A percentile compares a stretch with the other conserved stretches of the same genome.
Evolutionary conservation across 768 basidiomycete genomes (phyloP).

Genomic region (Clavulina sp.): DNA sequence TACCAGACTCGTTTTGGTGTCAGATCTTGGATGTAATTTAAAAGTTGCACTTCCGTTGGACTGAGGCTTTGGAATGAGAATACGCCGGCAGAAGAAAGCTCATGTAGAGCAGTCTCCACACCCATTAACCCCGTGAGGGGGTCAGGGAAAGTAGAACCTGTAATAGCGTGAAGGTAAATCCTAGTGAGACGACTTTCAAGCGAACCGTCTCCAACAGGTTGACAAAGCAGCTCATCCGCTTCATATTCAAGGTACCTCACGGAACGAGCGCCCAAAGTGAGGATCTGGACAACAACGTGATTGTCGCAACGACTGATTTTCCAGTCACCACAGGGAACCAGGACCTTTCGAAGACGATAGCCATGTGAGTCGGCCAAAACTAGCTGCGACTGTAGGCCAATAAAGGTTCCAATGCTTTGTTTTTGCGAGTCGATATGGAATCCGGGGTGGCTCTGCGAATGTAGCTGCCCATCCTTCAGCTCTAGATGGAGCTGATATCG

Average conservation of each 20-base stretch:
- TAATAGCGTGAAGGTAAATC: slow-evolving; percentile 30
- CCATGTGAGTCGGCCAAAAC: slow-evolving; percentile 16
- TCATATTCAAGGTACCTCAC: slow-evolving; percentile 18
- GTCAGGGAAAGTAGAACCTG: slow-evolving; percentile 26
- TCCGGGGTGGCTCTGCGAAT: neutral
- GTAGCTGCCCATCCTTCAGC: neutral
- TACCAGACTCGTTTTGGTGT: slow-evolving; percentile 24
- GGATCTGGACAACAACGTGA: slow-evolving; percentile 12
- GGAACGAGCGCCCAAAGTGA: slow-evolving; percentile 11
- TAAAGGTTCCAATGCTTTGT: neutral
- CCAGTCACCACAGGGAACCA: slow-evolving; percentile 22
- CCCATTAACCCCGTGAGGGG: slow-evolving; percentile 28
- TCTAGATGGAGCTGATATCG: neutral
- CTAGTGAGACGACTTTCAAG: slow-evolving; percentile 21
- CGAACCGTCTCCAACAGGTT: slow-evolving; percentile 16
- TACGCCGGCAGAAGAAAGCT: slow-evolving; percentile 23
- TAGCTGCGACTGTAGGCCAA: neutral
- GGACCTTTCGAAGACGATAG: slow-evolving; percentile 20
- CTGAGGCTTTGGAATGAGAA: slow-evolving; percentile 25
- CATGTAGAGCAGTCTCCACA: slow-evolving; percentile 26
- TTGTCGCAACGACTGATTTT: slow-evolving; percentile 12
- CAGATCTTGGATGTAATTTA: slow-evolving; percentile 21
- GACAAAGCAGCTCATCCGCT: slow-evolving; percentile 18
- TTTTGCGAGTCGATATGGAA: neutral
- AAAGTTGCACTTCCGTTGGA: slow-evolving; percentile 17